Evolutionary conservation across 805 yeast species (phyloP).

Genomic region (Tetrapisispora fleetii): DNA sequence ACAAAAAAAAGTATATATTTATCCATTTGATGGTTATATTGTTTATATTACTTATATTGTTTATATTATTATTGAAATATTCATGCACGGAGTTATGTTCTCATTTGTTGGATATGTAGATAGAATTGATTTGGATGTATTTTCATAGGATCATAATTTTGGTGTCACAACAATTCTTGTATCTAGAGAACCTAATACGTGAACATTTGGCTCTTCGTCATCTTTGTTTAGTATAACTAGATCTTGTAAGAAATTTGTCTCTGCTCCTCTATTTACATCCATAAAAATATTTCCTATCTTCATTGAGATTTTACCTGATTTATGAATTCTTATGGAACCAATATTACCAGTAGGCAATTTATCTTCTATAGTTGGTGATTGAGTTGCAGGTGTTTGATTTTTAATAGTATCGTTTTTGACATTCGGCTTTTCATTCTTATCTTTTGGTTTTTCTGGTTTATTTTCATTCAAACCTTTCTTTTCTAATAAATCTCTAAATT

Average conservation of each 20-base stretch:
- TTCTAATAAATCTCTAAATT: conserved; percentile 18
- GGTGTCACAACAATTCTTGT: conserved; percentile 56
- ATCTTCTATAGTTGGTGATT: neutral
- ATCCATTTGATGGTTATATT: no score
- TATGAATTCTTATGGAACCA: conserved; percentile 68
- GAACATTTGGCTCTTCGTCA: conserved; percentile 34
- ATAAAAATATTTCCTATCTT: conserved; percentile 59
- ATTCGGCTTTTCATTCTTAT: conserved; percentile 3
- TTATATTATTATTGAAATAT: no score
- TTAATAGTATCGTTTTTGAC: conserved; percentile 4
- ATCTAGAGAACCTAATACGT: conserved; percentile 44
- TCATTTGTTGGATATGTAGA: neutral
- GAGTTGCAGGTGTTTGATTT: neutral
- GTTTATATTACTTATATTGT: no score
- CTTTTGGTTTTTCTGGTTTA: conserved; percentile 9
- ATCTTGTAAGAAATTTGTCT: conserved; percentile 63
- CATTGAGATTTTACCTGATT: conserved; percentile 74
- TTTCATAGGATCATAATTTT: conserved; percentile 19
- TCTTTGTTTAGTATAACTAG: conserved; percentile 44
- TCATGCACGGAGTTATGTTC: neutral
- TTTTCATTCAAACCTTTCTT: conserved; percentile 2
- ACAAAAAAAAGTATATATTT: no score
- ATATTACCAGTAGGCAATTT: conserved; percentile 42
- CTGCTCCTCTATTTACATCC: conserved; percentile 65
- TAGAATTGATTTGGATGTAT: neutral